Conservation (phyloP, 2,329 filamentous ascomycete species). For the Aspergillus sp. region DNA sequence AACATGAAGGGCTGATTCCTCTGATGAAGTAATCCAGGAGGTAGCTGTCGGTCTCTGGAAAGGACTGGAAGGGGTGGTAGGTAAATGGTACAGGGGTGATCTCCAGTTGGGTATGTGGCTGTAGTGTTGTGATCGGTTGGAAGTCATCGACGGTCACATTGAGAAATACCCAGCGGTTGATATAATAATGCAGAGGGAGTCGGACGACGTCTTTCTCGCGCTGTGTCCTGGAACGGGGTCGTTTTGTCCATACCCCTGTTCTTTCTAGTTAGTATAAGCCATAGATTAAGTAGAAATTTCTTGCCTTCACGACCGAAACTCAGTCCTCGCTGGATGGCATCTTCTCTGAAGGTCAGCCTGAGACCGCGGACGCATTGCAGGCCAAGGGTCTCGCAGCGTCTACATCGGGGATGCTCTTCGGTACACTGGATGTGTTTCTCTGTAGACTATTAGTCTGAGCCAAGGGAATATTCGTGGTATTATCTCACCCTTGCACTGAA, state of each 20-base stretch:
- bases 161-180: slow-evolving; percentile 25
- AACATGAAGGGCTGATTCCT: slow-evolving; percentile 31
- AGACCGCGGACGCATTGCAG: slow-evolving; percentile 25
- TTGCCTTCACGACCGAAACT: slow-evolving; percentile 25
- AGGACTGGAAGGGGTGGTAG: slow-evolving; percentile 16
- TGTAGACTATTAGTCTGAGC: neutral
- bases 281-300: neutral
- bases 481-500: slow-evolving; percentile 25
- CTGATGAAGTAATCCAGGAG: slow-evolving; percentile 31
- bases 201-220: slow-evolving; percentile 9
- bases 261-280: neutral
- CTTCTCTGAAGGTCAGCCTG: slow-evolving; percentile 29
- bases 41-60: slow-evolving; percentile 15
- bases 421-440: slow-evolving; percentile 33
- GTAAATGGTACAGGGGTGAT: neutral
- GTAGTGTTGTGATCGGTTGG: neutral
- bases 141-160: slow-evolving; percentile 26
- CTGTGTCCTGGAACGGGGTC: neutral
- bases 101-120: neutral
- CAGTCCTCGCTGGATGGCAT: slow-evolving; percentile 31
- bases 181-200: slow-evolving; percentile 2
- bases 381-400: slow-evolving; percentile 26
- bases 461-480: neutral
- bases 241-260: neutral
- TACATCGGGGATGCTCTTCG: slow-evolving; percentile 29